Evolutionary conservation across 306 rosid genomes (phyloP), one percentile per base, ranked within the genome.

Genomic region (Arachis hypogaea): DNA sequence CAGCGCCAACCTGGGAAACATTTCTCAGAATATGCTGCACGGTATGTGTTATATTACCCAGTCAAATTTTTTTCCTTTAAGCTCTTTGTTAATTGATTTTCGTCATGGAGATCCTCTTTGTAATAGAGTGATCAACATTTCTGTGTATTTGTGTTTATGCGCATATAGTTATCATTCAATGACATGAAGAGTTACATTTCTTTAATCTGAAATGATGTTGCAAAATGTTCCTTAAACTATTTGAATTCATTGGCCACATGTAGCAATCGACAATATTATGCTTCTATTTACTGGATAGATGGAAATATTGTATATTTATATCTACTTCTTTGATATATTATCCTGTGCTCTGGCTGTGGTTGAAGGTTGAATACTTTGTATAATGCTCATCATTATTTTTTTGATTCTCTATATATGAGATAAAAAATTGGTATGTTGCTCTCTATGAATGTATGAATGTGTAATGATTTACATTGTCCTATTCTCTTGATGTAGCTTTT

Each of bases 1-100:
- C 99, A 94, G 83, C 88, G 99, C 3, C 99, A 94, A 79, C 99
- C 99, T 2, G 97, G 97, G 71, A 94, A 92, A 80, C 96, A 94
- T 86, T 94, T 94, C 87, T 94, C 97, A 0, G 99, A 94, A 85
- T 94, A 94, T 83, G 99, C 99, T 82, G 97, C 99, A 16, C 92
- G 99, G 99, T 94, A 89, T 71, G 86, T 36, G 33, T 41, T 74
- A 18, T 63, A 51, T 63, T 72, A 18, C 66, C 18, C 11, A 64
- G 67, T 68, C 74, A 56, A 45, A 16, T 71, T 83, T 56, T 12
- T 33, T 29, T 68, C 42, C 56, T 38, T 38, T 42, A 3, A 41
- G 63, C 61, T 71, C 41, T 68, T 41, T 75, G 64, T 76, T 71
- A 42, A 14, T 72, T 40, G 29, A 36, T 40, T 71, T 51, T 7